These are phyloP conservation scores for Umbelopsis sp. DNA, from an alignment of 192 early-diverging fungal genomes.

Conservation along the genomic window DNA sequence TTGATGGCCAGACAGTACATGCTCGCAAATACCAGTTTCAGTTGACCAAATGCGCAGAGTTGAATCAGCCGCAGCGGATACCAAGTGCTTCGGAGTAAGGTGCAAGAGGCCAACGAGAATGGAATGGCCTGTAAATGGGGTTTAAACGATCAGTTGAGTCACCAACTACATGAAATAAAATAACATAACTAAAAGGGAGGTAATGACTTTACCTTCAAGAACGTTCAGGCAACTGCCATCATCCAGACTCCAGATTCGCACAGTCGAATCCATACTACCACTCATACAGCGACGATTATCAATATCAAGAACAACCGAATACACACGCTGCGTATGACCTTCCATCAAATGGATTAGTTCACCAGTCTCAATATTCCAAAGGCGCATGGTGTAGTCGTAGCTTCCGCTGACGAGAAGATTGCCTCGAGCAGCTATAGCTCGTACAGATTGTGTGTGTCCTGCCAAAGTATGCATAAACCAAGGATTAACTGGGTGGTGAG, in stretches of 20 bases:
- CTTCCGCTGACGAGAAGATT: slow-evolving; percentile 87
- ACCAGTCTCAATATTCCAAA: slow-evolving; percentile 88
- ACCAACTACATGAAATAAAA: slow-evolving; percentile 1
- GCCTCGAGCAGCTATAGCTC: slow-evolving; percentile 89
- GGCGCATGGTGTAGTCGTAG: slow-evolving; percentile 88
- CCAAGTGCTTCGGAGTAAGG: slow-evolving; percentile 79
- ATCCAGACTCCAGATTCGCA: slow-evolving; percentile 90
- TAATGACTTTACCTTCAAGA: slow-evolving; percentile 72
- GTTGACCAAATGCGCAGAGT: slow-evolving; percentile 93
- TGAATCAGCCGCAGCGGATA: slow-evolving; percentile 94
- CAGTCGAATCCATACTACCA: slow-evolving; percentile 93
- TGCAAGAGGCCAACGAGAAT: slow-evolving; percentile 95
- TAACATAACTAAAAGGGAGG: no score
- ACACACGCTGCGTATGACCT: slow-evolving; percentile 95
- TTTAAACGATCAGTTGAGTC: background rate
- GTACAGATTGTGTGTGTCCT: slow-evolving; percentile 90
- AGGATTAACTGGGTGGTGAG: slow-evolving; percentile 62
- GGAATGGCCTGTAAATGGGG: slow-evolving; percentile 69
- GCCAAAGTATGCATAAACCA: slow-evolving; percentile 81
- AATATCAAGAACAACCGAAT: slow-evolving; percentile 87
- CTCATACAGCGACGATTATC: slow-evolving; percentile 85
- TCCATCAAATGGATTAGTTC: slow-evolving; percentile 64
- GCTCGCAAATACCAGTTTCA: slow-evolving; percentile 59
- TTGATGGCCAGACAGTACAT: slow-evolving; percentile 73
- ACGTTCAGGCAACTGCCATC: slow-evolving; percentile 78